A percentile compares a stretch with the other conserved stretches of the same genome.
phyloP scores from a whole-genome alignment of 192 early-diverging fungal genomes.

The Coemansia sp. region DNA sequence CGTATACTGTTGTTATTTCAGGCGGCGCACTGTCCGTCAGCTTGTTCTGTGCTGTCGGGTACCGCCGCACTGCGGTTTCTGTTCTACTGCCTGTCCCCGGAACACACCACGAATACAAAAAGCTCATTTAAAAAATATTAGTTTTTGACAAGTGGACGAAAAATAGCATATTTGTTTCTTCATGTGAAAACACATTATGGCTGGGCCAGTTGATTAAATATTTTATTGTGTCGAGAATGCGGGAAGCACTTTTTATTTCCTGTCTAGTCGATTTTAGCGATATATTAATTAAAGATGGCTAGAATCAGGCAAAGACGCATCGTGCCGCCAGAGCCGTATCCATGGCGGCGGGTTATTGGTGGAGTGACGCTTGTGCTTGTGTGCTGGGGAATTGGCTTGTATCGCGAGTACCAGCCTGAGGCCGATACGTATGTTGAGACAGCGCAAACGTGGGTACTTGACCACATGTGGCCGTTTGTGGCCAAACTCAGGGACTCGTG shows the following conservation, averaged over 20 bases:
- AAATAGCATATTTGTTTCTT: too few relatives aligned
- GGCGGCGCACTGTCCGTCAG: conserved; percentile 38
- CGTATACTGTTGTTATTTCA: conserved; percentile 68
- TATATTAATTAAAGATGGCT: too few relatives aligned
- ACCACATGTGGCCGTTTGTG: too few relatives aligned
- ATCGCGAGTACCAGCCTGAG: not conserved
- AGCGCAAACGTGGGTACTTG: too few relatives aligned
- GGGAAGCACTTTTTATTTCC: too few relatives aligned
- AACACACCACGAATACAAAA: conserved; percentile 27
- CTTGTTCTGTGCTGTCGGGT: conserved; percentile 17
- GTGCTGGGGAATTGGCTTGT: conserved; percentile 5
- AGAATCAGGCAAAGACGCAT: too few relatives aligned
- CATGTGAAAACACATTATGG: too few relatives aligned
- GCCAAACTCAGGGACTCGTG: too few relatives aligned
- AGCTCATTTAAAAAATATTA: not conserved
- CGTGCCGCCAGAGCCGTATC: not conserved
- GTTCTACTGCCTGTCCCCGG: conserved; percentile 15
- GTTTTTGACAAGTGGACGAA: too few relatives aligned
- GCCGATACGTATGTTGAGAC: not conserved
- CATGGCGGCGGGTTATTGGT: not conserved
- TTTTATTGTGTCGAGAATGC: too few relatives aligned
- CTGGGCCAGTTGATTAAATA: too few relatives aligned
- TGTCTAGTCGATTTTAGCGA: too few relatives aligned
- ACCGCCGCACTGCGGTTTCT: conserved; percentile 34
- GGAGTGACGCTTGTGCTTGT: not conserved